Evolutionary conservation across 805 yeast genomes (phyloP).

Genomic region (Candida easanensis): DNA sequence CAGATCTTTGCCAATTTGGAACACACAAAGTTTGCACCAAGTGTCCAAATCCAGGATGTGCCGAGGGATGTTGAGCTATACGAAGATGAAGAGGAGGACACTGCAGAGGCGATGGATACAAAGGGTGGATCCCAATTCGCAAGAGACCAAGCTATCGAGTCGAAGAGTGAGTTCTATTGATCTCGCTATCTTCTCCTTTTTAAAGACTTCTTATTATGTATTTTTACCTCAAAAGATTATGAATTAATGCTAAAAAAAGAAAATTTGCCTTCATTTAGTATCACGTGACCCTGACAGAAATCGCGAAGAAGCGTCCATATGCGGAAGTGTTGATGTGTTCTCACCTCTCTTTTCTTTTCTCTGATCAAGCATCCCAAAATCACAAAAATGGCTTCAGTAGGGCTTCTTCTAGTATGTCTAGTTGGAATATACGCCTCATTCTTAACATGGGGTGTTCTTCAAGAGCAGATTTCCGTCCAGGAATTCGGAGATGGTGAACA

Average conservation of each 20-base stretch:
- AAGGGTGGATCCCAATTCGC: constrained; percentile 89
- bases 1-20: constrained; percentile 78
- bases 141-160: constrained; percentile 69
- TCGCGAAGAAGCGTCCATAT: no score
- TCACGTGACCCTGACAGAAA: no score
- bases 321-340: no score
- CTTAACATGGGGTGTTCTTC: constrained; percentile 87
- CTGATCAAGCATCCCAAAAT: no score
- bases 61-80: constrained; percentile 86
- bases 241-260: no score
- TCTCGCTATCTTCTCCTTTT: no score
- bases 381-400: constrained; percentile 6
- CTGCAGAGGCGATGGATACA: constrained; percentile 74
- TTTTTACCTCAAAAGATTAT: no score
- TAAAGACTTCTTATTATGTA: no score
- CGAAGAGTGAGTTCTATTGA: constrained; percentile 69
- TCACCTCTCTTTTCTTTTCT: no score
- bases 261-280: no score
- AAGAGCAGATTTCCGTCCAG: constrained; percentile 80
- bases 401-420: constrained; percentile 29
- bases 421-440: constrained; percentile 83
- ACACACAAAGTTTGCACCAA: constrained; percentile 94
- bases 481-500: constrained; percentile 60
- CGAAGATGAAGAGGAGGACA: constrained; percentile 86
- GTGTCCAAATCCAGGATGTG: constrained; percentile 87